phyloP scores from a whole-genome alignment of 768 basidiomycete species.

The Pisolithus orientalis region DNA sequence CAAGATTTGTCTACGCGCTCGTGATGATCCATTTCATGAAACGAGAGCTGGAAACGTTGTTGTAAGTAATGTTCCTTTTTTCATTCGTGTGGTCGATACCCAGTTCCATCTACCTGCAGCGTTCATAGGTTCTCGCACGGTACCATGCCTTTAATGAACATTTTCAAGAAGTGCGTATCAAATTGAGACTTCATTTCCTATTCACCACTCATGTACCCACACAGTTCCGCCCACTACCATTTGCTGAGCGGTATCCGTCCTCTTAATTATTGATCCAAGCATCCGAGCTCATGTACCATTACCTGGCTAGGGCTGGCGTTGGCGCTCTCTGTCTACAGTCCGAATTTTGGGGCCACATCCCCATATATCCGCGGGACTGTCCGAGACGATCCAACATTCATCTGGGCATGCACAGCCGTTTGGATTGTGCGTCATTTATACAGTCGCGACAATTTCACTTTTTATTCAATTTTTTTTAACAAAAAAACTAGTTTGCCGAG shows the following conservation, averaged over 20 bases:
- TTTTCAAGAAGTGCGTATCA: slow-evolving; percentile 81
- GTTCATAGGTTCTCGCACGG: slow-evolving; percentile 94
- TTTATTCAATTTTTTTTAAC: background rate
- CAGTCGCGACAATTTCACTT: background rate
- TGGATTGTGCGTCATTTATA: slow-evolving; percentile 60
- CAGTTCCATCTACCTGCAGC: slow-evolving; percentile 30
- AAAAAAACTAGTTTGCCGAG: slow-evolving; percentile 61
- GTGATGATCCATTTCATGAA: slow-evolving; percentile 87
- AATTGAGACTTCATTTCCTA: background rate
- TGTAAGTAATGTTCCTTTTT: slow-evolving; percentile 41
- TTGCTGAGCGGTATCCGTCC: slow-evolving; percentile 51
- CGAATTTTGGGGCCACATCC: slow-evolving; percentile 63
- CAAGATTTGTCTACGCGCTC: slow-evolving; percentile 63
- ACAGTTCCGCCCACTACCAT: slow-evolving; percentile 87
- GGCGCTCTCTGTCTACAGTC: slow-evolving; percentile 76
- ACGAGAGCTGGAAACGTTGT: slow-evolving; percentile 88
- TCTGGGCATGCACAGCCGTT: slow-evolving; percentile 57
- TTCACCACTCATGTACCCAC: slow-evolving; percentile 1
- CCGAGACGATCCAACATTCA: slow-evolving; percentile 59
- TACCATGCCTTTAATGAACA: slow-evolving; percentile 82
- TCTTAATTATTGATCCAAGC: background rate
- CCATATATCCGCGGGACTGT: slow-evolving; percentile 57
- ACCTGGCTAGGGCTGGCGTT: slow-evolving; percentile 55
- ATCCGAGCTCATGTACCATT: background rate
- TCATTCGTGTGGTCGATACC: background rate